A percentile compares a stretch with the other conserved stretches of the same genome.
phyloP scores from a whole-genome alignment of 331 rosid genomes.

The Stylosanthes scabra region DNA sequence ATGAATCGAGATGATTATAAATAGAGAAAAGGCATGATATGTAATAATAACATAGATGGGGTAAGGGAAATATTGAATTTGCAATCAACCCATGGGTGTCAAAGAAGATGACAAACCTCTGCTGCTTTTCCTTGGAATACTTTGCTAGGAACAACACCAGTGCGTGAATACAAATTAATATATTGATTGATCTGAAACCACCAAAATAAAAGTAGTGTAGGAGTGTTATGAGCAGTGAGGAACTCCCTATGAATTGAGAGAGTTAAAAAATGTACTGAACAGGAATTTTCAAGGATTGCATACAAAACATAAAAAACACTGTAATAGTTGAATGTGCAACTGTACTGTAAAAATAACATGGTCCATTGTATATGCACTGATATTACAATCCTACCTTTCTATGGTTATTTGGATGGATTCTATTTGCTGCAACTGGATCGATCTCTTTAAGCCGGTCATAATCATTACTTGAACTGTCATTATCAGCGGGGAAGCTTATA shows the following conservation, averaged over 20 bases:
- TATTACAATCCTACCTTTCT: conserved; percentile 64
- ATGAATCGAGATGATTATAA: conserved; percentile 12
- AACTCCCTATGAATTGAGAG: conserved; percentile 3
- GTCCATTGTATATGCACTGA: conserved; percentile 19
- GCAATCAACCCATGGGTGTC: conserved; percentile 20
- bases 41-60: neutral
- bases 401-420: conserved; percentile 90
- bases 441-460: conserved; percentile 72
- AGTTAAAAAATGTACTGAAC: conserved; percentile 22
- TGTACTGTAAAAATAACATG: neutral
- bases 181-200: conserved; percentile 81
- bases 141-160: conserved; percentile 83
- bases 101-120: conserved; percentile 63
- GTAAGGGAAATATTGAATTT: conserved; percentile 10
- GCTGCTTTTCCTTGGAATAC: conserved; percentile 81
- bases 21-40: neutral
- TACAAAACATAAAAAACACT: conserved; percentile 14
- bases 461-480: conserved; percentile 45
- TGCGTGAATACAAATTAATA: conserved; percentile 70
- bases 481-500: conserved; percentile 38
- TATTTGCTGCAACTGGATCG: conserved; percentile 88
- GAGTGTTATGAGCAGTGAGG: conserved; percentile 15
- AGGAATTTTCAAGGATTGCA: neutral
- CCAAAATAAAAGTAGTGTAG: neutral
- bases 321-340: conserved; percentile 6